Evolutionary conservation across 768 basidiomycete genomes (phyloP), one percentile per base, ranked within the genome.

Genomic region (Lepiota brunneoincarnata): DNA sequence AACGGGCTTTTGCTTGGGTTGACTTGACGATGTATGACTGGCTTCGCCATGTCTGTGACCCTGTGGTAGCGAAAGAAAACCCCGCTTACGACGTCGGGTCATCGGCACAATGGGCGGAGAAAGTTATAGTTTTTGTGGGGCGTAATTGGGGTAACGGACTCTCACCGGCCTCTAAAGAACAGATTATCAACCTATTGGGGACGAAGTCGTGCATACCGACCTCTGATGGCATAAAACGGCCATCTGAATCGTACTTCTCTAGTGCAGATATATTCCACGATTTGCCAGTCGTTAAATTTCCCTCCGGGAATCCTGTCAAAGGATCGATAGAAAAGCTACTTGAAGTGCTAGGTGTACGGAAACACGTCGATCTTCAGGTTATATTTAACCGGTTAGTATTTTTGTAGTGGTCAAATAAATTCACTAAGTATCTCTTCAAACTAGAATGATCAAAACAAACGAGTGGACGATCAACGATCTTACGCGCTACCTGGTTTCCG

Each of bases 241-340:
- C 95, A 0, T 70, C 72, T 6, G 82, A 92, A 54, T 72, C 89
- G 2, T 98, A 97, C 69, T 95, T 97, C 64, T 72, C 87, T 10
- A 92, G 83, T 56, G 92, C 87, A 39, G 84, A 91, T 62, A 74
- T 98, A 41, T 98, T 99, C 66, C 79, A 82, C n/a, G 95, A 98
- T 66, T 75, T 96, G 23, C 86, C 95, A 0, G 80, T 92, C 39
- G 84, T 94, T 5, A 78, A 73, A 1, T 72, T 97, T 41, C 80
- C 91, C 1, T 89, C 86, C 4, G 83, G 81, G 2, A 61, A 71
- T 1, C 49, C 66, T 0, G 73, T 94, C 59, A 93, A 89, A 64
- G 87, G 86, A 0, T 68, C 75, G 4, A 64, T 92, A 59, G 93
- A 95, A 64, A 86, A 81, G 58, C 67, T 92, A 2, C 69, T 93